These are phyloP conservation scores for Gentiana dahurica DNA, from an alignment of 257 asterid species.

Conservation along the genomic window DNA sequence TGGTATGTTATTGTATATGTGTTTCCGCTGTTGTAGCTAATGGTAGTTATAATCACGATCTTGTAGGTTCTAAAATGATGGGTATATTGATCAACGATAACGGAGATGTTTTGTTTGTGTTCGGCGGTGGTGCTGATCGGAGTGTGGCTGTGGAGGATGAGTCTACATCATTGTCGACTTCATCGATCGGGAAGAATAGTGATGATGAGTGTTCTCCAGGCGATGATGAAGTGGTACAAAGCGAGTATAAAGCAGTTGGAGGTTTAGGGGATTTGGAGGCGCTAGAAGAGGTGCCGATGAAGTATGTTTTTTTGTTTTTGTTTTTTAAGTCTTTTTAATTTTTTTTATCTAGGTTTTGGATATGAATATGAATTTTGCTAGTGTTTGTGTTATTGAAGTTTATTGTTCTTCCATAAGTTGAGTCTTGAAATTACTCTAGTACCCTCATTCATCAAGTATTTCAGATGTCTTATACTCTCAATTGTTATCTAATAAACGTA, in stretches of 20 bases:
- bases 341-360: not conserved
- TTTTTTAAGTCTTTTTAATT: not conserved
- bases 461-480: not conserved
- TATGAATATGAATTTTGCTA: too few species aligned
- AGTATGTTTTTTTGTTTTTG: conserved; percentile 20
- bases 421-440: too few species aligned
- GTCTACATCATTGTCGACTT: conserved; percentile 14
- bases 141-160: conserved; percentile 9
- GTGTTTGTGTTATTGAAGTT: too few species aligned
- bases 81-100: conserved; percentile 5
- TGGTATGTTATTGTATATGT: too few species aligned
- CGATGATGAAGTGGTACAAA: conserved; percentile 34
- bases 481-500: not conserved
- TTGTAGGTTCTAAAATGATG: conserved; percentile 9
- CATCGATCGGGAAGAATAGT: conserved; percentile 31
- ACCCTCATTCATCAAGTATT: too few species aligned
- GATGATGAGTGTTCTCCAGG: conserved; percentile 20
- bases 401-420: not conserved
- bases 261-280: conserved; percentile 25
- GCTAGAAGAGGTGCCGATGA: conserved; percentile 34
- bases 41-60: conserved; percentile 4
- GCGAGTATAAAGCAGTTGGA: conserved; percentile 21
- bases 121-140: not conserved
- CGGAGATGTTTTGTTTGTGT: conserved; percentile 3
- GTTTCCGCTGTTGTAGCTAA: not conserved